These are phyloP conservation scores for Tolypocladium cylindrosporum DNA, from an alignment of 2,329 filamentous ascomycete genomes.

Conservation along the genomic window DNA sequence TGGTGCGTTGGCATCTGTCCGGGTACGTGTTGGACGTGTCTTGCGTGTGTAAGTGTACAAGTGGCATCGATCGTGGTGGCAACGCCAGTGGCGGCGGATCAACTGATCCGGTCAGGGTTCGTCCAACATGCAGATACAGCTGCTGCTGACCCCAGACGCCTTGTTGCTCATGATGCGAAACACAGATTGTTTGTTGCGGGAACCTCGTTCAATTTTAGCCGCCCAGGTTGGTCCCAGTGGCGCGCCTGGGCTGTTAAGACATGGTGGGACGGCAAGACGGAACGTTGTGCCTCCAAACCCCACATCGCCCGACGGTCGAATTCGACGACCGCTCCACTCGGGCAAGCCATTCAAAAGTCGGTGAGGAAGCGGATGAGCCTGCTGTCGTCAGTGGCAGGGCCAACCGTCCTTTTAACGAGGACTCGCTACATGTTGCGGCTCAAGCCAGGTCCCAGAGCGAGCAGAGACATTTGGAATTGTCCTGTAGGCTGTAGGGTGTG, in stretches of 20 bases:
- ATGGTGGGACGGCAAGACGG: constrained; percentile 2
- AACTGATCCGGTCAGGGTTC: background rate
- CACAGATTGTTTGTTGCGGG: background rate
- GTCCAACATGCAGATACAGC: background rate
- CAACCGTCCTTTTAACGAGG: background rate
- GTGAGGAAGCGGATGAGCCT: constrained; percentile 11
- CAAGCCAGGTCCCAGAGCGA: background rate
- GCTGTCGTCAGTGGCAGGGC: background rate
- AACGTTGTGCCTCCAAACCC: background rate
- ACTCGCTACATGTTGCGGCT: background rate
- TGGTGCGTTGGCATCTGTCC: background rate
- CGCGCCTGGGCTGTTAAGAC: background rate
- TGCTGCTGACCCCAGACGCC: background rate
- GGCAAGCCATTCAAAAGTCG: constrained; percentile 18
- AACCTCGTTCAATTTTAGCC: background rate
- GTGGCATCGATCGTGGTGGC: background rate
- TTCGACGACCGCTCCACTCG: constrained; percentile 14
- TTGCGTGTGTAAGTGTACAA: too few species aligned
- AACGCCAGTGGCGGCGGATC: background rate
- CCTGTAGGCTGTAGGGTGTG: background rate
- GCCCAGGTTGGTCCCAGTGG: background rate
- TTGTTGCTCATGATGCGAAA: background rate
- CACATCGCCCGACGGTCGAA: constrained; percentile 2
- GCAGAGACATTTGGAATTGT: background rate
- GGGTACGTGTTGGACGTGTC: background rate